Base-by-base conservation (phyloP, 306 rosid species). In the Ormosia emarginata region DNA sequence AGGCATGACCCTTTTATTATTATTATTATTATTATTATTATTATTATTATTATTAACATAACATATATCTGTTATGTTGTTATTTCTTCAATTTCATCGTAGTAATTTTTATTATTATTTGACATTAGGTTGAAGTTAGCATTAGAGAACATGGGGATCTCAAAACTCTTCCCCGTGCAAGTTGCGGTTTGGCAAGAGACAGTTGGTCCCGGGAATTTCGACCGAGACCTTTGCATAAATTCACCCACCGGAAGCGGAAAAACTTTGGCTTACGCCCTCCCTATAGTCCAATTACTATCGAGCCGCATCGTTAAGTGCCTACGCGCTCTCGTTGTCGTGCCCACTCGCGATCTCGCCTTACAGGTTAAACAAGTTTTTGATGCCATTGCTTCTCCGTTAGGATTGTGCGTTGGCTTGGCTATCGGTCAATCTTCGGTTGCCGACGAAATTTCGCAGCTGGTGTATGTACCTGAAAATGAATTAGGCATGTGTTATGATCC, bases 171-270 rank as follows among this genome's bases (percentile, higher is more conserved):
- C 82, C 98, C 97, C 0, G 98, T 95, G 77, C 99, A 95, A 88
- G 79, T 89, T 7, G 95, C 90, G 2, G 94, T 92, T 30, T 95
- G 99, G 99, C 91, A 87, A 78, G 99, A 95, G 84, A 89, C 92
- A 0, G 72, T 95, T 44, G 98, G 99, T 4, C 97, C 98, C 6
- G 98, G 97, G 46, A 85, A 84, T n/a, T 95, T 93, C 39, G 88
- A 88, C 37, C 92, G 99, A 39, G 99, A 95, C 74, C 62, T 95
- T 18, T 95, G 98, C 77, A 81, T 95, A 59, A 93, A 95, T 77
- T 95, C 98, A 3, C 98, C 99, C 12, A 95, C 99, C 8, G 98
- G 99, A 34, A 95, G 98, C 57, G 99, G 99, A 24, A 91, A 95
- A 84, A 95, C 98, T 71, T 68, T 95, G 61, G 91, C 98, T 56